Evolutionary conservation across 2,329 filamentous ascomycete species (phyloP), one percentile per base, ranked within the genome.

Genomic region (Cladosporium halotolerans): DNA sequence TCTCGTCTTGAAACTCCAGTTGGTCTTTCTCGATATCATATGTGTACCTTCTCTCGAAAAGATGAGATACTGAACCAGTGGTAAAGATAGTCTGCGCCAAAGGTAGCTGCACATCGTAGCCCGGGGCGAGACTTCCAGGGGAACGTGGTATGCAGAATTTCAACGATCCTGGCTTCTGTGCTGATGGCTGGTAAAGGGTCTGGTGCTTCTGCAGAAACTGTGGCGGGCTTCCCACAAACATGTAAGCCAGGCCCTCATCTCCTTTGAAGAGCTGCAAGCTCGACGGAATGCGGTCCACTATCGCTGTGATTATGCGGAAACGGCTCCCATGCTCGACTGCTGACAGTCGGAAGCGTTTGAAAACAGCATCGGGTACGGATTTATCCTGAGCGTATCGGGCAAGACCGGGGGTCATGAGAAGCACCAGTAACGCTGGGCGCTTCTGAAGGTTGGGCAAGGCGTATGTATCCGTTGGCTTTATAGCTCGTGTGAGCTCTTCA

Each of bases 51-150:
- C 52, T 63, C 41, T 63, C 57, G 18, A 63, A 64, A 7, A 88
- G 69, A 1, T 82, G 86, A 2, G 83, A 83, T 1, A 73, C 73
- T 23, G 73, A 75, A 43, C 83, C 85, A 56, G 84, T 92, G 38
- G 83, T 80, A 64, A 93, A 93, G 6, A 89, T 72, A 0, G 89
- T 95, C 63, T 89, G 88, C 39, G 88, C 84, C 23, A 93, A 72
- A 2, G 88, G 88, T 2, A 91, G 38, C 54, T 70, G 66, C 2
- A 68, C n/a, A 14, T 53, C 42, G 11, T 33, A 34, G 10, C 32
- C 36, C 11, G 18, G 7, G 23, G 11, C 16, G 31, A n/a, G 31
- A 23, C 23, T 4, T 32, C 4, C 10, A 5, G n/a, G 28, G 16
- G 13, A 18, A 10, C 19, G 19, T 32, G 55, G 49, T 7, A 63